A percentile compares a stretch with the other conserved stretches of the same genome.
phyloP scores from a whole-genome alignment of 176 grass and related monocot genomes.

The Juncus effusus region DNA sequence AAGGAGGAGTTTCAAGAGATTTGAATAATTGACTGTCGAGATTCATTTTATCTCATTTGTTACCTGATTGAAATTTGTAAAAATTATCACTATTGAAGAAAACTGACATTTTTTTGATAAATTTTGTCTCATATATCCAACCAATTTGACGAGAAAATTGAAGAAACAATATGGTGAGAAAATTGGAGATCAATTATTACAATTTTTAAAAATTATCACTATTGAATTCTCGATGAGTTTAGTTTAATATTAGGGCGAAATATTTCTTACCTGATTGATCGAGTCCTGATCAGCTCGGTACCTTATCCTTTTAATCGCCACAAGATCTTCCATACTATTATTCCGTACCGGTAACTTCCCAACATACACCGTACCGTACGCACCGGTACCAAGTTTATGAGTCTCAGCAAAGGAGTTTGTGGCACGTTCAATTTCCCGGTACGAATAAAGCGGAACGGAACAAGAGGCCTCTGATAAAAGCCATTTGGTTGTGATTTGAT shows the following conservation, averaged over 20 bases:
- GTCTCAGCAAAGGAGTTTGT: constrained; percentile 69
- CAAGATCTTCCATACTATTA: constrained; percentile 29
- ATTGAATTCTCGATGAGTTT: no score
- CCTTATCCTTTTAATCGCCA: constrained; percentile 85
- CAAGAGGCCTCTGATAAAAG: constrained; percentile 49
- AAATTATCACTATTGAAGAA: neutral
- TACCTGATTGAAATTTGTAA: constrained; percentile 29
- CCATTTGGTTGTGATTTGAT: constrained; percentile 27
- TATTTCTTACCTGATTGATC: constrained; percentile 19
- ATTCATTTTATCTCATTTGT: constrained; percentile 83
- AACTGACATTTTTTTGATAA: no score
- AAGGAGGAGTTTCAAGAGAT: constrained; percentile 73
- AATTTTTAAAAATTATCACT: no score
- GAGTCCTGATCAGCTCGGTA: constrained; percentile 21
- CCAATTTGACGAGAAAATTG: no score
- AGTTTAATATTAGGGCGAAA: neutral
- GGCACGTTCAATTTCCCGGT: constrained; percentile 56
- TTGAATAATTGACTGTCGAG: constrained; percentile 69
- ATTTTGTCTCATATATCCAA: no score
- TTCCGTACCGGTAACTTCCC: constrained; percentile 43
- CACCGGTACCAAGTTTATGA: constrained; percentile 70
- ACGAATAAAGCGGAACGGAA: constrained; percentile 67
- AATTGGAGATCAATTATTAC: no score
- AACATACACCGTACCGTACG: constrained; percentile 84
- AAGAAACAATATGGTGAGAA: no score